Evolutionary conservation across 306 rosid genomes (phyloP).

Genomic region (Dryas alaskensis): DNA sequence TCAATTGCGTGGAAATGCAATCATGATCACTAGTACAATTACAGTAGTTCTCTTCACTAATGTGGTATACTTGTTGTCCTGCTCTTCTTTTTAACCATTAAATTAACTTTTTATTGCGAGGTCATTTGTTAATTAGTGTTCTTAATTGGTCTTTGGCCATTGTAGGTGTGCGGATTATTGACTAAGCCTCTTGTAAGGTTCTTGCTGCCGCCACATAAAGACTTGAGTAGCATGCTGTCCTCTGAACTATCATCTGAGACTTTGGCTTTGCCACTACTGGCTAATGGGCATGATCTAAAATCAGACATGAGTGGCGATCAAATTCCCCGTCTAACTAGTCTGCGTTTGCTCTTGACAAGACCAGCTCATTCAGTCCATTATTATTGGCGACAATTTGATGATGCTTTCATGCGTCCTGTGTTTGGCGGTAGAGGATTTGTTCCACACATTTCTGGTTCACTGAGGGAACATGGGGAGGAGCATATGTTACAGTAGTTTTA

Average conservation of each 20-base stretch:
- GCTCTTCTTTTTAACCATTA: too few species aligned
- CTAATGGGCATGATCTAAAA: conserved; percentile 24
- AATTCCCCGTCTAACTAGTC: conserved; percentile 21
- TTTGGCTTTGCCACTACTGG: conserved; percentile 32
- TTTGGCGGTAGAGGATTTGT: conserved; percentile 62
- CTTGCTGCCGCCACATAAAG: conserved; percentile 37
- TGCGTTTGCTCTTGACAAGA: conserved; percentile 20
- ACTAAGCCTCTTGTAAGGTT: conserved; percentile 51
- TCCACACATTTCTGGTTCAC: conserved; percentile 23
- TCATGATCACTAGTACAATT: conserved; percentile 64
- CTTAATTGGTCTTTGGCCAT: neutral
- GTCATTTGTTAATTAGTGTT: neutral
- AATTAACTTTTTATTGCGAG: neutral
- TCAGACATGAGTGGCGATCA: conserved; percentile 6
- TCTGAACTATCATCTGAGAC: conserved; percentile 17
- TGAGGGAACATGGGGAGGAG: conserved; percentile 4
- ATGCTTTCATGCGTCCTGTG: conserved; percentile 55
- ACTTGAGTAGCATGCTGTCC: neutral
- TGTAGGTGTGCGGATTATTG: conserved; percentile 64
- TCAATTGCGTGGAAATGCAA: conserved; percentile 43
- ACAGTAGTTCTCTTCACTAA: conserved; percentile 59
- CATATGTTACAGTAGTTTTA: neutral
- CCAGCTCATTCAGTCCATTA: conserved; percentile 32
- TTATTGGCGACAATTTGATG: conserved; percentile 49
- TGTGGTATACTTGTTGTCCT: conserved; percentile 31